These are phyloP conservation scores for Scheffersomyces segobiensis DNA, from an alignment of 1,139 yeast genomes.

Conservation along the genomic window DNA sequence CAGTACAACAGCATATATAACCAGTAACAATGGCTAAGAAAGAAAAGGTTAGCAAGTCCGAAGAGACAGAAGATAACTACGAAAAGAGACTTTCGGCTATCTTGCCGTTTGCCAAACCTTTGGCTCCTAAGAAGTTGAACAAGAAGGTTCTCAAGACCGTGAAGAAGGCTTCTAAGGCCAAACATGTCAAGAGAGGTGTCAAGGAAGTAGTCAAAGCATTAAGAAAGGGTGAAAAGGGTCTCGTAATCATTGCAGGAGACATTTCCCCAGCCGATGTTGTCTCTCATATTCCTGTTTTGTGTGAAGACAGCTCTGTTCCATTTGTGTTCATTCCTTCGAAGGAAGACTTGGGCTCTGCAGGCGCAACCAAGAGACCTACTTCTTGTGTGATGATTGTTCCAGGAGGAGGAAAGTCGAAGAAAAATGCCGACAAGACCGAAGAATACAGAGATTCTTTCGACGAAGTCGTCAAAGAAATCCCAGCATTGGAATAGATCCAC, in stretches of 20 bases:
- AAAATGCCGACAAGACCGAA: constrained; percentile 74
- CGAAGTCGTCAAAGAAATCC: constrained; percentile 91
- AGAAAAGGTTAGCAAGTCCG: constrained; percentile 46
- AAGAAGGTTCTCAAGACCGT: constrained; percentile 94
- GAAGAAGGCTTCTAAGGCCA: constrained; percentile 95
- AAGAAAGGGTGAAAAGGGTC: constrained; percentile 97
- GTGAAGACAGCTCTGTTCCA: constrained; percentile 93
- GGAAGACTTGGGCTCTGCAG: constrained; percentile 97
- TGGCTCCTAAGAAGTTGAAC: constrained; percentile 94
- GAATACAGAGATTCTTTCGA: constrained; percentile 93
- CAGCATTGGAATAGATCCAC: constrained; percentile 26
- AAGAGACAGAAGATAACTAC: constrained; percentile 73
- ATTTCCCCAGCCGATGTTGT: constrained; percentile 97
- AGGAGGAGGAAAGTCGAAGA: constrained; percentile 87
- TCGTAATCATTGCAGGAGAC: constrained; percentile 96
- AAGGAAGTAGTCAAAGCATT: constrained; percentile 98
- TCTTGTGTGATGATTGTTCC: constrained; percentile 98
- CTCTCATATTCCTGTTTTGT: constrained; percentile 94
- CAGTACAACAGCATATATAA: not conserved
- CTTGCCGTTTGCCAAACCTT: constrained; percentile 89
- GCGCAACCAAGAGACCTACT: constrained; percentile 98
- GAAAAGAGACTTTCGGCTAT: constrained; percentile 89
- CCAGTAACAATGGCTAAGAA: constrained; percentile 49
- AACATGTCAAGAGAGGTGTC: constrained; percentile 98
- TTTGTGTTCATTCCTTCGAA: constrained; percentile 92